A percentile compares a stretch with the other conserved stretches of the same genome.
These are phyloP conservation scores for Tripidium arundinaceum DNA, from an alignment of 202 grass and related monocot species.

Conservation along the genomic window DNA sequence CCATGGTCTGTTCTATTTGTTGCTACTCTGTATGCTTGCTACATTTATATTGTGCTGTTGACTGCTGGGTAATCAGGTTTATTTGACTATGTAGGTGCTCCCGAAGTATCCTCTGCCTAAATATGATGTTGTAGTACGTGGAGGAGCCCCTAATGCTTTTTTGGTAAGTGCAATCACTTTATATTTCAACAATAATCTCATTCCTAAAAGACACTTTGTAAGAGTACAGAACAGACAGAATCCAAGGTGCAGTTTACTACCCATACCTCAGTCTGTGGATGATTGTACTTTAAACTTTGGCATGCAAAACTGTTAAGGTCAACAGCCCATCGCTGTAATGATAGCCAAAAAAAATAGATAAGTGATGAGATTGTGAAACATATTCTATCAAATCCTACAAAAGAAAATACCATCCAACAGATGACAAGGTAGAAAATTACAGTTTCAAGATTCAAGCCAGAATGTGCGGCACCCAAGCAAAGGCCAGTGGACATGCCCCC, in stretches of 20 bases:
- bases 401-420: background rate
- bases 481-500: conserved; percentile 82
- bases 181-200: too few species aligned
- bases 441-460: conserved; percentile 57
- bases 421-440: conserved; percentile 24
- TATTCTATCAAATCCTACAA: background rate
- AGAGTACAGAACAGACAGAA: background rate
- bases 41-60: too few species aligned
- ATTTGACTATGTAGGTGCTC: too few species aligned
- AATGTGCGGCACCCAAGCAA: conserved; percentile 56
- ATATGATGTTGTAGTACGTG: too few species aligned
- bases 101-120: too few species aligned
- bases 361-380: background rate
- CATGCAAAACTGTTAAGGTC: conserved; percentile 62
- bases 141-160: too few species aligned
- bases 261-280: conserved; percentile 61
- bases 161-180: too few species aligned
- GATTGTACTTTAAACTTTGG: conserved; percentile 66
- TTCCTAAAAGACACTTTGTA: background rate
- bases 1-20: too few species aligned
- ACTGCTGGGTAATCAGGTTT: too few species aligned
- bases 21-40: too few species aligned
- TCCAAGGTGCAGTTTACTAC: background rate
- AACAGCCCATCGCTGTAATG: conserved; percentile 55
- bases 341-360: background rate